These are phyloP conservation scores for Populus deltoides DNA, from an alignment of 345 rosid genomes.

Conservation along the genomic window DNA sequence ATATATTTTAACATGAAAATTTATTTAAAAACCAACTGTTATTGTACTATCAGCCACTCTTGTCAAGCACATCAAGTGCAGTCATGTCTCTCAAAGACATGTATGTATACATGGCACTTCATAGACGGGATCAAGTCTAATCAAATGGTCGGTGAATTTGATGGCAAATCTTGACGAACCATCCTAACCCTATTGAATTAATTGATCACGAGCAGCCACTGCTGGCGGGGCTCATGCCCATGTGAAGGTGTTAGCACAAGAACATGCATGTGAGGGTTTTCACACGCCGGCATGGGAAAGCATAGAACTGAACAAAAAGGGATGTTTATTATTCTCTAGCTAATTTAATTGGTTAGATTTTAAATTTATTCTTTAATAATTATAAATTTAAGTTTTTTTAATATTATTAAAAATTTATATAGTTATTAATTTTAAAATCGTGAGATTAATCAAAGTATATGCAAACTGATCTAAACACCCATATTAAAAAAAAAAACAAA, in stretches of 20 bases:
- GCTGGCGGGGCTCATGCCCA: not conserved
- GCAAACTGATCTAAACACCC: accelerated
- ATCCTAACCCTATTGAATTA: not conserved
- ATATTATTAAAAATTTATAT: too few relatives aligned
- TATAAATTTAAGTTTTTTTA: too few relatives aligned
- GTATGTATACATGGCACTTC: too few relatives aligned
- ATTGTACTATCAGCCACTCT: too few relatives aligned
- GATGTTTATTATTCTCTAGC: not conserved
- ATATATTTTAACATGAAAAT: too few relatives aligned
- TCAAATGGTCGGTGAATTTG: not conserved
- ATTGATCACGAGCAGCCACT: not conserved
- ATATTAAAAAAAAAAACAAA: not conserved
- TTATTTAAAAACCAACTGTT: too few relatives aligned
- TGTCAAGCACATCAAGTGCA: too few relatives aligned
- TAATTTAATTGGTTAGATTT: too few relatives aligned
- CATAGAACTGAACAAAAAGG: not conserved
- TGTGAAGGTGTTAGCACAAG: not conserved
- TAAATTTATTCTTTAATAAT: too few relatives aligned
- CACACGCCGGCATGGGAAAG: not conserved
- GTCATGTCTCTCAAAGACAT: too few relatives aligned
- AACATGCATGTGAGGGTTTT: not conserved
- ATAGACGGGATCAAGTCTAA: not conserved
- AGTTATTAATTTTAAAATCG: too few relatives aligned
- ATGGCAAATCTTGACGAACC: not conserved
- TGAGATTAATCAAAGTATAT: too few relatives aligned